Conservation (phyloP, 1,284 basidiomycete species). For the Xerocomus amazonicus region DNA sequence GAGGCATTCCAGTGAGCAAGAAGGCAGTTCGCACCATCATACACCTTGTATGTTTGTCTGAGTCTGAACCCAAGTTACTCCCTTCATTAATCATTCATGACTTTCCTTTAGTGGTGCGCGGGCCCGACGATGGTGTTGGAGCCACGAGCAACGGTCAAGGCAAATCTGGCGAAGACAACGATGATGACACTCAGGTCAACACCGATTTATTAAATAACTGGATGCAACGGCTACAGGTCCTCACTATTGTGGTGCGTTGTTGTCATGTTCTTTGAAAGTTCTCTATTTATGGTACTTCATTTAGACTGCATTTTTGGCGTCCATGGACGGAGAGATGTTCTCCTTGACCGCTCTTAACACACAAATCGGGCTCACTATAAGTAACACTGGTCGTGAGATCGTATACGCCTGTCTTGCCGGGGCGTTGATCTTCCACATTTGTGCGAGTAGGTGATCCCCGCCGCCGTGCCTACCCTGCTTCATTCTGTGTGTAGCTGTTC, state of each 20-base stretch:
- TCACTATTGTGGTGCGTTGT: slow-evolving; percentile 31
- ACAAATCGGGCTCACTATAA: slow-evolving; percentile 13
- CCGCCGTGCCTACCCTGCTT: neutral
- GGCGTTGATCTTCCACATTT: slow-evolving; percentile 32
- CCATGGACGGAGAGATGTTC: slow-evolving; percentile 32
- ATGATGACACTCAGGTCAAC: slow-evolving; percentile 11
- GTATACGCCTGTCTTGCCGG: slow-evolving; percentile 31
- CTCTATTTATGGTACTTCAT: slow-evolving; percentile 1
- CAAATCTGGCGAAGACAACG: slow-evolving; percentile 2
- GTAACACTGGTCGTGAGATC: slow-evolving; percentile 15
- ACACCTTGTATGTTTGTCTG: slow-evolving; percentile 15
- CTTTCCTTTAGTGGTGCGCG: slow-evolving; percentile 1
- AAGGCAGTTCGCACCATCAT: slow-evolving; percentile 2
- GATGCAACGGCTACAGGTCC: slow-evolving; percentile 27
- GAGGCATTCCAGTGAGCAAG: neutral
- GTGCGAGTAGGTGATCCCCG: slow-evolving; percentile 20
- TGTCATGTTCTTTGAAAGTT: neutral
- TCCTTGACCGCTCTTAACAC: slow-evolving; percentile 24
- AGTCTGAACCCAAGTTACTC: neutral
- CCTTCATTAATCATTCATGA: slow-evolving; percentile 1
- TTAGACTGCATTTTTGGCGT: slow-evolving; percentile 29
- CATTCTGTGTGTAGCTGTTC: slow-evolving; percentile 18
- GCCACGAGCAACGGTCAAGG: slow-evolving; percentile 3
- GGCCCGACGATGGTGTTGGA: neutral
- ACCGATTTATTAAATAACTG: slow-evolving; percentile 23